phyloP scores from a whole-genome alignment of 768 basidiomycete genomes.

The Albatrellus ellisii region DNA sequence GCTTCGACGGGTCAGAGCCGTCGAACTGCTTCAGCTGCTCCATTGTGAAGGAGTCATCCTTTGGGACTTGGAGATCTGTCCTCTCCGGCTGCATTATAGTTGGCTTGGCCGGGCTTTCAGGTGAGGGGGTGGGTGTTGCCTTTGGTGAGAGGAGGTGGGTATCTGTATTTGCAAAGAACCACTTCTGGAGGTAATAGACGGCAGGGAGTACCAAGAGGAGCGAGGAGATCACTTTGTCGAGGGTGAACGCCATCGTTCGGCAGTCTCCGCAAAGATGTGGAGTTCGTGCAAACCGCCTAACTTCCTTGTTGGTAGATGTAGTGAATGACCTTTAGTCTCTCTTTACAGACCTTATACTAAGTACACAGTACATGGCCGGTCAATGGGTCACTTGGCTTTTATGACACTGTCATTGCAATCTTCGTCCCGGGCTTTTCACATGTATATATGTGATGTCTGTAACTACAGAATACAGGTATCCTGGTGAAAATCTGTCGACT shows the following conservation, averaged over 20 bases:
- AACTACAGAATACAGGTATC: too few species aligned
- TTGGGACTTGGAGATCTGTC: constrained; percentile 52
- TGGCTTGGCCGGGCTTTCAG: constrained; percentile 25
- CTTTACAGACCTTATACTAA: too few species aligned
- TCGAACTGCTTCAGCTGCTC: constrained; percentile 58
- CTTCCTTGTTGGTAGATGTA: too few species aligned
- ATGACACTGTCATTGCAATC: too few species aligned
- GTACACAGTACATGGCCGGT: too few species aligned
- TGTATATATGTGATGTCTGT: too few species aligned
- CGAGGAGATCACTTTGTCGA: constrained; percentile 18
- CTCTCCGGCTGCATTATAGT: constrained; percentile 62
- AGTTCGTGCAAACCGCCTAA: too few species aligned
- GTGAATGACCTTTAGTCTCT: too few species aligned
- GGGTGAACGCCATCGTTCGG: constrained; percentile 10
- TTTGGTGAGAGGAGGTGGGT: constrained; percentile 6
- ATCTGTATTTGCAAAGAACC: constrained; percentile 7
- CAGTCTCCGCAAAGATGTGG: constrained; percentile 1
- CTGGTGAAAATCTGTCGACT: too few species aligned
- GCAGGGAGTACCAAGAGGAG: constrained; percentile 22
- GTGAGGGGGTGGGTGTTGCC: constrained; percentile 13
- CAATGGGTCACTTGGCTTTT: too few species aligned
- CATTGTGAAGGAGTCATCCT: constrained; percentile 65
- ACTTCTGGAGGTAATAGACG: constrained; percentile 16
- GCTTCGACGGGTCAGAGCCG: constrained; percentile 48
- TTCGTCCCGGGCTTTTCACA: too few species aligned